Evolutionary conservation across 2,329 filamentous ascomycete genomes (phyloP).

Genomic region (Daldinia sp.): DNA sequence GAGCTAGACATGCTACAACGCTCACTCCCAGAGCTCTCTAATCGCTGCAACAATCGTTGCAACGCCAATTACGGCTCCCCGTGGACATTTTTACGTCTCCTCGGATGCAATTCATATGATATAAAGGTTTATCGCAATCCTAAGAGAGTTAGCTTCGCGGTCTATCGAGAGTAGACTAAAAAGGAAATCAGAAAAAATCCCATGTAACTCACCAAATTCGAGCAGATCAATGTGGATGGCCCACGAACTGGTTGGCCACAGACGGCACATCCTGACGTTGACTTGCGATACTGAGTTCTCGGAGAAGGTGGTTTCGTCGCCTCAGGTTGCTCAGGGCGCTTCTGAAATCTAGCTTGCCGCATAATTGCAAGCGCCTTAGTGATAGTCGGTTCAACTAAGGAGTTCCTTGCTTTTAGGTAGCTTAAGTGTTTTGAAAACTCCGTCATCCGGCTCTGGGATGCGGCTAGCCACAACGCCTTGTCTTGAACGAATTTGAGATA

Average conservation of each 20-base stretch:
- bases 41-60: slow-evolving; percentile 56
- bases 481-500: slow-evolving; percentile 65
- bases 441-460: slow-evolving; percentile 60
- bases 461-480: slow-evolving; percentile 66
- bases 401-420: slow-evolving; percentile 63
- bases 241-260: slow-evolving; percentile 64
- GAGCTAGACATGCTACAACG: slow-evolving; percentile 1
- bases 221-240: slow-evolving; percentile 62
- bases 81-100: slow-evolving; percentile 54
- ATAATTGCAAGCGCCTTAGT: slow-evolving; percentile 58
- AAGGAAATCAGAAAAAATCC: not conserved
- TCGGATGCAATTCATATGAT: slow-evolving; percentile 62
- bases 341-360: slow-evolving; percentile 56
- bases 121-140: slow-evolving; percentile 58
- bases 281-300: slow-evolving; percentile 56
- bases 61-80: slow-evolving; percentile 57
- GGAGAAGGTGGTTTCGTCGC: slow-evolving; percentile 42
- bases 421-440: slow-evolving; percentile 68
- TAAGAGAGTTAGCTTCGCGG: slow-evolving; percentile 30
- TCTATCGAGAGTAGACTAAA: not conserved
- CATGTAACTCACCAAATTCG: slow-evolving; percentile 60
- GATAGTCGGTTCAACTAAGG: slow-evolving; percentile 60
- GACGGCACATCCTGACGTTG: slow-evolving; percentile 60
- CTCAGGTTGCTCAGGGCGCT: slow-evolving; percentile 44
- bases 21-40: slow-evolving; percentile 17